phyloP scores from a whole-genome alignment of 768 basidiomycete species.

The Xerocomellus chrysenteron region DNA sequence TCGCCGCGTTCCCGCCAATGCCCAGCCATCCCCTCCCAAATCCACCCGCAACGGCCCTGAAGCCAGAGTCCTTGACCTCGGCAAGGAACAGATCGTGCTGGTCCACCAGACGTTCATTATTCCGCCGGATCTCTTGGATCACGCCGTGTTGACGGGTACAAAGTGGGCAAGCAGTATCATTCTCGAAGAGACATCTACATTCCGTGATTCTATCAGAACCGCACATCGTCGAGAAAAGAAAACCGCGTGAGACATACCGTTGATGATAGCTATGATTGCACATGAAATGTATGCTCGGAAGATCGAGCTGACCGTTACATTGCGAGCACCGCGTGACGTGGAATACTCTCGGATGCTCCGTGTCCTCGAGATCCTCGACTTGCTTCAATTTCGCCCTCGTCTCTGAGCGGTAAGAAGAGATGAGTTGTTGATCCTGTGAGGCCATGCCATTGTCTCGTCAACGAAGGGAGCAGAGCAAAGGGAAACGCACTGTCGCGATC shows the following conservation, averaged over 20 bases:
- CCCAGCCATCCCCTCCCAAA: constrained; percentile 65
- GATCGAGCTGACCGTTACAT: constrained; percentile 86
- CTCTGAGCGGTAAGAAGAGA: constrained; percentile 86
- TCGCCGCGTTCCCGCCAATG: not conserved
- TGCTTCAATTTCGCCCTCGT: constrained; percentile 77
- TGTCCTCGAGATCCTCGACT: constrained; percentile 77
- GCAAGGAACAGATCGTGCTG: constrained; percentile 79
- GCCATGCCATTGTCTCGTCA: not conserved
- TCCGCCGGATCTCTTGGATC: constrained; percentile 84
- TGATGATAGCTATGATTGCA: constrained; percentile 98
- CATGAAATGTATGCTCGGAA: constrained; percentile 96
- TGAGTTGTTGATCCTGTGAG: constrained; percentile 78
- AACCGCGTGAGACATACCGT: constrained; percentile 39
- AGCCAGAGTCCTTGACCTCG: constrained; percentile 71
- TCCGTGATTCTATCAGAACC: not conserved
- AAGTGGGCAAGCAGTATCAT: constrained; percentile 86
- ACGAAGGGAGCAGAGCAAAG: not conserved
- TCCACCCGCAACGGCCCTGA: constrained; percentile 66
- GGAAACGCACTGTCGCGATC: constrained; percentile 68
- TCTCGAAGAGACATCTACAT: constrained; percentile 79
- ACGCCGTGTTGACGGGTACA: constrained; percentile 87
- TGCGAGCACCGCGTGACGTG: constrained; percentile 92
- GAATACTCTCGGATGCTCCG: constrained; percentile 80
- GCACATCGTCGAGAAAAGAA: not conserved
- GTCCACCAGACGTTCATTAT: constrained; percentile 81